Conservation (phyloP, 2,329 filamentous ascomycete genomes). For the Zymoseptoria brevis region DNA sequence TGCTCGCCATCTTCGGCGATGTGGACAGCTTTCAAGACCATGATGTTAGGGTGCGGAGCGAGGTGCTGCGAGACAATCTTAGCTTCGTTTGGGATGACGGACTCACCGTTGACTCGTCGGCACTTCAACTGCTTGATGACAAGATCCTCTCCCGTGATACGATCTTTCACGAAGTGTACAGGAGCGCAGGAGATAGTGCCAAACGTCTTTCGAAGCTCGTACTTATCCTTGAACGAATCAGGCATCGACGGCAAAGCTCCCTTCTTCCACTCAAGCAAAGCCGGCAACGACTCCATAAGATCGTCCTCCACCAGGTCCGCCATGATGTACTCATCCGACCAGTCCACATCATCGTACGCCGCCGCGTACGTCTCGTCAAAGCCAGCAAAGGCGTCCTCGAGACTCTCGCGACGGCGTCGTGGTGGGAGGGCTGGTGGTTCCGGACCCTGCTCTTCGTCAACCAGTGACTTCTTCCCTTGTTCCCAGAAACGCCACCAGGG, state of each 20-base stretch:
- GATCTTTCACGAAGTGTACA: conserved; percentile 6
- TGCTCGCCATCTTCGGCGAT: background rate
- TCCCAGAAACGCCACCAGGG: background rate
- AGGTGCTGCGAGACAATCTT: conserved; percentile 2
- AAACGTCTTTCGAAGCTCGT: conserved; percentile 3
- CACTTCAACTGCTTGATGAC: conserved; percentile 9
- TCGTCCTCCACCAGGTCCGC: background rate
- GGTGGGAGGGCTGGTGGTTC: background rate
- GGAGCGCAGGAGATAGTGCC: conserved; percentile 5
- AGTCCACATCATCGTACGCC: background rate
- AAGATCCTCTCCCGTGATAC: conserved; percentile 1
- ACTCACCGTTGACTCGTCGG: background rate
- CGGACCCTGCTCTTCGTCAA: background rate
- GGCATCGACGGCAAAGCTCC: background rate
- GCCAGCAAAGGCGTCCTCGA: background rate
- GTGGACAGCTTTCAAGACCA: background rate
- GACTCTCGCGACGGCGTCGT: background rate
- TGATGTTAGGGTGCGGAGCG: conserved; percentile 7
- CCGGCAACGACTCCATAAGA: background rate
- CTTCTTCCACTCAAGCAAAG: background rate
- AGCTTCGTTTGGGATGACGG: conserved; percentile 5
- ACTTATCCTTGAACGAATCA: conserved; percentile 5
- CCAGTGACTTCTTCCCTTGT: background rate
- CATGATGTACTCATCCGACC: background rate
- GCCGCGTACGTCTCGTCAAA: background rate